Base-by-base conservation (phyloP, 2,329 filamentous ascomycete genomes). In the Aureobasidium sp. region DNA sequence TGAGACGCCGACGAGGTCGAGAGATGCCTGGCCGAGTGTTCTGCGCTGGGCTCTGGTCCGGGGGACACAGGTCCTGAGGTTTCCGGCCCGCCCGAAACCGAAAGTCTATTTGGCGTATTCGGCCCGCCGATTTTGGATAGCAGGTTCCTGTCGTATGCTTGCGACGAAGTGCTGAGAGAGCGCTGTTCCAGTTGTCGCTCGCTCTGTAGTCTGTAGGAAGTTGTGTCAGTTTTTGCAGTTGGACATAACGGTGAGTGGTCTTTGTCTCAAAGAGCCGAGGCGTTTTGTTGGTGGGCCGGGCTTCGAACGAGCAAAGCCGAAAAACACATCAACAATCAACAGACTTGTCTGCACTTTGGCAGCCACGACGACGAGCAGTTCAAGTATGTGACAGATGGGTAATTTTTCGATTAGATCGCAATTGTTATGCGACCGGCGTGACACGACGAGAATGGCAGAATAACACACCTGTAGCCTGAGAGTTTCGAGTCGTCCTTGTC, bases 101-200 rank as follows among this genome's bases (percentile, higher is more conserved):
- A 73, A 36, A 67, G 66, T 55, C 80, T 76, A 20, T 81, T 80
- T 29, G 81, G 80, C 8, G 83, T 84, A 62, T 80, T 80, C 6
- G 82, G 79, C 51, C 84, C 84, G 36, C 83, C 83, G 63, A 86
- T 86, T 66, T 84, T 85, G 53, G 82, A 84, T 29, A 87, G 72
- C 14, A 86, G 73, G 64, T 84, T 81, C 70, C 85, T 82, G 68
- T 87, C 84, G 71, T 86, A 87, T 36, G 80, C 82, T 68, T 85
- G 81, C 27, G 82, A 85, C 2, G 83, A 85, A 62, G 78, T 79
- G 66, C 83, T 79, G 44, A 85, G 78, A 51, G 82, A 80, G 64
- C 80, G 77, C 65, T 82, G 78, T 51, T 83, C 84, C 52, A 86
- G 78, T 65, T 85, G 80, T 56, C 77, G 78, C 71, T 86, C 84